These are phyloP conservation scores for Hyphopichia homilentoma DNA, from an alignment of 805 yeast species.

Conservation along the genomic window DNA sequence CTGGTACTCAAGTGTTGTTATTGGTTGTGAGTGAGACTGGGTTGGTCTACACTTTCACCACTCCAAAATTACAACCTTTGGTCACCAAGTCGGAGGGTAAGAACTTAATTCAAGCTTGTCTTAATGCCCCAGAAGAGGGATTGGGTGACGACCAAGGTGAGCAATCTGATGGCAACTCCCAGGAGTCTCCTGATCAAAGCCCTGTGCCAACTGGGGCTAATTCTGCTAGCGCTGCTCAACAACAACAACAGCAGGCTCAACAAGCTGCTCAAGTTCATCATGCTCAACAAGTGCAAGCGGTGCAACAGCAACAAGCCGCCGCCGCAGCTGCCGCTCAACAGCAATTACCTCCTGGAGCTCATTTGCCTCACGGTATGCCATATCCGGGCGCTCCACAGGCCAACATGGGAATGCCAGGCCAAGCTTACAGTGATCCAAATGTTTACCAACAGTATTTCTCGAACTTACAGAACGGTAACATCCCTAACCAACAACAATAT, in stretches of 20 bases:
- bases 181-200: conserved; percentile 38
- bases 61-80: conserved; percentile 97
- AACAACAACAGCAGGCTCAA: conserved; percentile 21
- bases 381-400: conserved; percentile 43
- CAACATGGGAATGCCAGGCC: conserved; percentile 41
- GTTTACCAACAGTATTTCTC: conserved; percentile 65
- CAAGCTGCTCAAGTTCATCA: conserved; percentile 11
- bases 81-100: conserved; percentile 98
- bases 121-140: conserved; percentile 92
- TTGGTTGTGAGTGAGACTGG: conserved; percentile 98
- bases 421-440: conserved; percentile 49
- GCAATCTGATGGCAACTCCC: conserved; percentile 46
- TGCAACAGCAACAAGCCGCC: conserved; percentile 16
- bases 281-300: conserved; percentile 9
- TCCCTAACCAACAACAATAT: conserved; percentile 52
- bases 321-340: conserved; percentile 20
- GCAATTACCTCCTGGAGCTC: conserved; percentile 38
- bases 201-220: conserved; percentile 25
- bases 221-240: conserved; percentile 19
- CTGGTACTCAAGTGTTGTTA: conserved; percentile 94
- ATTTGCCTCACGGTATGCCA: conserved; percentile 43
- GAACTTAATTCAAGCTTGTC: conserved; percentile 92
- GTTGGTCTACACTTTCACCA: conserved; percentile 94
- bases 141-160: conserved; percentile 60
- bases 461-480: conserved; percentile 47